Base-by-base conservation (phyloP, 768 basidiomycete genomes). In the Pilatotrama ljubarskyi region DNA sequence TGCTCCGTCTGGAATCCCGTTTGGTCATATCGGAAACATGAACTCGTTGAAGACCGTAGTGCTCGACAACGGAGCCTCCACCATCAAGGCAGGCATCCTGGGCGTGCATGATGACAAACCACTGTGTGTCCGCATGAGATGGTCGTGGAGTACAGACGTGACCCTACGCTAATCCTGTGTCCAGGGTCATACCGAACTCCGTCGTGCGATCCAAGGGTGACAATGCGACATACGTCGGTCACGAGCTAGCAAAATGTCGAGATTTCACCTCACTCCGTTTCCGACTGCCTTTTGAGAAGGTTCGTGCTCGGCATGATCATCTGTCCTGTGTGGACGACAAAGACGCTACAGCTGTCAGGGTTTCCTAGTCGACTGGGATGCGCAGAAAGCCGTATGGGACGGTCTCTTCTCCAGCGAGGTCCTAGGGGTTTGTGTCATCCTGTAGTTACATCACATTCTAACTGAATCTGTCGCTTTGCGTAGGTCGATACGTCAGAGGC, bases 361-460 rank as follows among this genome's bases (percentile, higher is more conserved):
- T 25, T 93, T 90, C 73, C 77, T 96, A 15, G 88, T 92, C 26
- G 94, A 96, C 69, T 98, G 95, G 95, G 95, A 97, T 64, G 90
- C 90, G 2, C 86, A 98, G 73, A 96, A 96, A 73, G 88, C 90
- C 17, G 80, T 98, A 5, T 98, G 95, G 95, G 95, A 98, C 64
- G 86, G 90, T 11, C 68, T 96, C 22, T 93, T 97, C 73, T 90
- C 90, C 20, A 80, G 82, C 42, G 81, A 88, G 49, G 55, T 61
- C 22, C 47, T 66, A 3, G 58, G 58, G 49, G 64, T 66, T 29
- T 46, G 64, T 66, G 1, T 17, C 15, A 51, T 38, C 14, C 38
- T 20, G 36, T 41, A 51, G 38, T 17, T 32, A 3, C 22, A n/a
- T 14, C 15, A n/a, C 5, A 5, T 18, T 43, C 18, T 14, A 36